A percentile compares a stretch with the other conserved stretches of the same genome.
Evolutionary conservation across 2,329 filamentous ascomycete species (phyloP).

Genomic region (Botryotinia narcissicola): DNA sequence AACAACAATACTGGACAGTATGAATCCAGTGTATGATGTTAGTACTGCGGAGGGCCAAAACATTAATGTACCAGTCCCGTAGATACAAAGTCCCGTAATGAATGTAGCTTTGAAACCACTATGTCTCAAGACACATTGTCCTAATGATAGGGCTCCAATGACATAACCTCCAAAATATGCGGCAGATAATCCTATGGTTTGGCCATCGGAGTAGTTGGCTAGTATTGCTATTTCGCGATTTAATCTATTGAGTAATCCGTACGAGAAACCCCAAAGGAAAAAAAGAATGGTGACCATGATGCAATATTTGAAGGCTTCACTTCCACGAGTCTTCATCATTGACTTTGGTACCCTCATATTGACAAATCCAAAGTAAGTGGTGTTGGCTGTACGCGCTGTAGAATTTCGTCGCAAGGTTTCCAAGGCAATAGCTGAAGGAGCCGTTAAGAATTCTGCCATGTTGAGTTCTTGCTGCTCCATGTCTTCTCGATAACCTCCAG

Average conservation of each 20-base stretch:
- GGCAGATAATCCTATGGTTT: constrained; percentile 66
- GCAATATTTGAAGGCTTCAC: constrained; percentile 69
- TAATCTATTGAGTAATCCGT: constrained; percentile 79
- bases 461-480: constrained; percentile 27
- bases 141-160: constrained; percentile 66
- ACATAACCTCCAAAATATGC: constrained; percentile 73
- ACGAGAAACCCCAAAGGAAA: constrained; percentile 87
- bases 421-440: constrained; percentile 20
- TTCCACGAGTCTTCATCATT: constrained; percentile 61
- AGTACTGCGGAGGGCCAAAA: constrained; percentile 81
- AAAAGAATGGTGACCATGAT: constrained; percentile 77
- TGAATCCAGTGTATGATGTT: constrained; percentile 73
- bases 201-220: constrained; percentile 53
- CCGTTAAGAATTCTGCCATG: constrained; percentile 36
- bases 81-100: constrained; percentile 72
- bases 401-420: constrained; percentile 15
- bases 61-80: constrained; percentile 74
- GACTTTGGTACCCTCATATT: constrained; percentile 68
- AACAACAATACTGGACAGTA: constrained; percentile 70
- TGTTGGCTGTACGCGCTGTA: constrained; percentile 35
- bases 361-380: constrained; percentile 73
- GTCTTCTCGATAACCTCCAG: constrained; percentile 23
- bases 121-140: constrained; percentile 66
- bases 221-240: constrained; percentile 68
- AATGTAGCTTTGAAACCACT: constrained; percentile 78